These are phyloP conservation scores for Berberis vulgaris DNA, from an alignment of 164 flowering plant species.

Conservation along the genomic window DNA sequence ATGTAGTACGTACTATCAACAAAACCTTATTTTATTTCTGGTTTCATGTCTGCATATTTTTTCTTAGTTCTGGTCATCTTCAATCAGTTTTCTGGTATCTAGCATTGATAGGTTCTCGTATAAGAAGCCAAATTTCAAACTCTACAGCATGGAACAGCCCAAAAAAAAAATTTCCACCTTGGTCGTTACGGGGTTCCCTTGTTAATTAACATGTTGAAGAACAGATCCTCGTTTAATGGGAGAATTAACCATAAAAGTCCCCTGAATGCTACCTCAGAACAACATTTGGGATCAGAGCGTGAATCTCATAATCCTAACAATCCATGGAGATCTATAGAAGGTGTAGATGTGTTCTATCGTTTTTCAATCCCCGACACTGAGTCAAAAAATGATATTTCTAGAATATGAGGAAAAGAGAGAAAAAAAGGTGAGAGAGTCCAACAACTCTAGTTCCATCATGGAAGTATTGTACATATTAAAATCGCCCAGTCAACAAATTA, in stretches of 20 bases:
- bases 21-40: not conserved
- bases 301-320: conserved; percentile 31
- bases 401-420: no score
- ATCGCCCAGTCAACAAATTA: no score
- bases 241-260: conserved; percentile 14
- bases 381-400: no score
- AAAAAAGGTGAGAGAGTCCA: no score
- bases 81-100: conserved; percentile 3
- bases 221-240: conserved; percentile 9
- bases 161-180: conserved; percentile 4
- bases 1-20: no score
- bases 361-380: conserved; percentile 85
- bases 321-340: conserved; percentile 21
- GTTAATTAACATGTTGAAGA: conserved; percentile 11
- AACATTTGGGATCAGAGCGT: conserved; percentile 49
- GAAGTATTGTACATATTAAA: no score
- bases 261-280: conserved; percentile 43
- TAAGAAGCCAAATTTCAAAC: conserved; percentile 17
- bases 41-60: not conserved
- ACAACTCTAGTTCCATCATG: no score
- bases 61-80: not conserved
- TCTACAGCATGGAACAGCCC: conserved; percentile 15
- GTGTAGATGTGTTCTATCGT: conserved; percentile 63
- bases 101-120: conserved; percentile 15
- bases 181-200: conserved; percentile 16